Evolutionary conservation across 1,284 basidiomycete species (phyloP).

Genomic region (Malassezia vespertilionis): DNA sequence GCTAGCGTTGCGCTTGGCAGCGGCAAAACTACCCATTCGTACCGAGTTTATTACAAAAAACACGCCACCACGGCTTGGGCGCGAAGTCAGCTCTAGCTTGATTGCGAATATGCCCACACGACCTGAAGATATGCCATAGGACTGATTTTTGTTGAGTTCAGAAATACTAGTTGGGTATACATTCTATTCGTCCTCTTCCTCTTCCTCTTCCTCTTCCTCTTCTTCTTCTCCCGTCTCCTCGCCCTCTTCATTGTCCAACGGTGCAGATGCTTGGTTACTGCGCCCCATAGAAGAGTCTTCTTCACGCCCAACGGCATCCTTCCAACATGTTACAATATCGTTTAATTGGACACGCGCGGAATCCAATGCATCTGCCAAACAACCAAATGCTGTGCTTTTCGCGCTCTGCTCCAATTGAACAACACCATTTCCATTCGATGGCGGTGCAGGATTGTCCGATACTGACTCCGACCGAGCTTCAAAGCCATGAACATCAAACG

Average conservation of each 20-base stretch:
- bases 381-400: background rate
- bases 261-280: constrained; percentile 4
- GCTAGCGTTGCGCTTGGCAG: constrained; percentile 72
- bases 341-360: constrained; percentile 4
- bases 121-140: background rate
- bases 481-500: background rate
- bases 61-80: constrained; percentile 68
- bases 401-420: background rate
- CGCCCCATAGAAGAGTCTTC: constrained; percentile 9
- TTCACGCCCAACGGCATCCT: constrained; percentile 14
- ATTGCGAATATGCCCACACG: background rate
- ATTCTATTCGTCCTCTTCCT: too few relatives aligned
- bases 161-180: too few relatives aligned
- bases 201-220: background rate
- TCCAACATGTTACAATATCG: constrained; percentile 13
- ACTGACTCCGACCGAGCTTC: background rate
- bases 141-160: too few relatives aligned
- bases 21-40: constrained; percentile 74
- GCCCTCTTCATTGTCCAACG: background rate
- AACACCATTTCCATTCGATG: background rate
- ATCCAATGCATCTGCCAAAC: constrained; percentile 7
- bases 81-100: constrained; percentile 26
- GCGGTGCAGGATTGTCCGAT: background rate
- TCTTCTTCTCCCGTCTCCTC: background rate
- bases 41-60: constrained; percentile 74